Conservation (phyloP, 106 monocot genomes). For the Iris macrosiphon region DNA sequence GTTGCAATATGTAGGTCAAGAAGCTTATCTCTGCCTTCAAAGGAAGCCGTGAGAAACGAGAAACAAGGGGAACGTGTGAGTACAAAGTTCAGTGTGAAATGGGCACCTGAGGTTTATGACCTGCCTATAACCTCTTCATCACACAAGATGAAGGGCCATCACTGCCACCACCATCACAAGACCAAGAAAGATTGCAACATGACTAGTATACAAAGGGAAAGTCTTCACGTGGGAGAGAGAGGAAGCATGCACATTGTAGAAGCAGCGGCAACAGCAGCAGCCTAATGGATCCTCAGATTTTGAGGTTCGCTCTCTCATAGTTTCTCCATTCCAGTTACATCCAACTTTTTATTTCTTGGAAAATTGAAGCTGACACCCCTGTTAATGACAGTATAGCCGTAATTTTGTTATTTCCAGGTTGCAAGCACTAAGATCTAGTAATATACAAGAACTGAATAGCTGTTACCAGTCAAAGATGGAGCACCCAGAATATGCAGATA, state of each 20-base stretch:
- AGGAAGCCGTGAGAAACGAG: constrained; percentile 35
- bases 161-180: constrained; percentile 11
- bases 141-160: constrained; percentile 40
- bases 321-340: too few species aligned
- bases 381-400: too few species aligned
- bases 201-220: constrained; percentile 30
- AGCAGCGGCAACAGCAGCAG: constrained; percentile 21
- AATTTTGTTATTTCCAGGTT: constrained; percentile 16
- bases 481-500: not conserved
- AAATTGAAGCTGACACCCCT: too few species aligned
- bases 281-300: constrained; percentile 4
- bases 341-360: too few species aligned
- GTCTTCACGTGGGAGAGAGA: constrained; percentile 19
- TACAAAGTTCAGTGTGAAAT: constrained; percentile 28
- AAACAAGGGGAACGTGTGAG: constrained; percentile 7
- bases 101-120: constrained; percentile 69
- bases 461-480: not conserved
- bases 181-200: constrained; percentile 29
- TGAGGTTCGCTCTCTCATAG: too few species aligned
- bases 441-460: not conserved
- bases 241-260: constrained; percentile 19
- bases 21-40: constrained; percentile 40
- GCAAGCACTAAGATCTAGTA: not conserved
- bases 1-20: too few species aligned
- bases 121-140: constrained; percentile 55